Evolutionary conservation across 495 filamentous ascomycete genomes (phyloP).

Genomic region (Neurospora tetraspora): DNA sequence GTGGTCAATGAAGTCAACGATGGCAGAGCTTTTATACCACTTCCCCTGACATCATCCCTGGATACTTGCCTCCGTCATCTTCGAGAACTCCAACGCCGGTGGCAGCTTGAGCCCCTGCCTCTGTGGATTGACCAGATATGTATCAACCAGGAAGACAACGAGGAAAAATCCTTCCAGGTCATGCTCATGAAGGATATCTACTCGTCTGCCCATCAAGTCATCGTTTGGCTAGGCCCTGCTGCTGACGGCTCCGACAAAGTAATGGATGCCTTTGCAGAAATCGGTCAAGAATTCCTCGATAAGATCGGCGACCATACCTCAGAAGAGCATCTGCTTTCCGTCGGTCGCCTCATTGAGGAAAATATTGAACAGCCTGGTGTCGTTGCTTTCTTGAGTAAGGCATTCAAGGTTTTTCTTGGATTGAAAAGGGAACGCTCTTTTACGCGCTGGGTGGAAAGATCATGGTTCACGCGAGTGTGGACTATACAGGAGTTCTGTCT

Average conservation of each 20-base stretch:
- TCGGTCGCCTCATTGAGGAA: background rate
- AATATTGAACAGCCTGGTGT: background rate
- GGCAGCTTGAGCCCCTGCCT: background rate
- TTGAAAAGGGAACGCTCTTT: background rate
- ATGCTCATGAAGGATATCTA: slow-evolving; percentile 21
- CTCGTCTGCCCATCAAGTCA: slow-evolving; percentile 4
- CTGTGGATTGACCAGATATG: slow-evolving; percentile 20
- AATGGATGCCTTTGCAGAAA: background rate
- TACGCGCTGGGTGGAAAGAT: background rate
- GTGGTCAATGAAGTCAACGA: background rate
- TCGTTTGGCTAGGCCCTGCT: slow-evolving; percentile 19
- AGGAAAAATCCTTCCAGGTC: slow-evolving; percentile 18
- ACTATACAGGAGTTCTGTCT: slow-evolving; percentile 23
- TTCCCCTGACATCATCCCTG: background rate
- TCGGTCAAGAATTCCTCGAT: background rate
- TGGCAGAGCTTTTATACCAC: background rate
- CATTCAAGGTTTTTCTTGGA: background rate
- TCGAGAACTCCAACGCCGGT: background rate
- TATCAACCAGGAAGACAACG: slow-evolving; percentile 19
- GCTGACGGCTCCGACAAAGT: background rate
- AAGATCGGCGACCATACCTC: background rate
- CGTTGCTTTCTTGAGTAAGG: background rate
- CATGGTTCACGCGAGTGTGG: slow-evolving; percentile 24
- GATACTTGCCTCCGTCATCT: background rate
- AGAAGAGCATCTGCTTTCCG: background rate